Evolutionary conservation across 768 basidiomycete species (phyloP), one percentile per base, ranked within the genome.

Genomic region (Cyathus striatus): DNA sequence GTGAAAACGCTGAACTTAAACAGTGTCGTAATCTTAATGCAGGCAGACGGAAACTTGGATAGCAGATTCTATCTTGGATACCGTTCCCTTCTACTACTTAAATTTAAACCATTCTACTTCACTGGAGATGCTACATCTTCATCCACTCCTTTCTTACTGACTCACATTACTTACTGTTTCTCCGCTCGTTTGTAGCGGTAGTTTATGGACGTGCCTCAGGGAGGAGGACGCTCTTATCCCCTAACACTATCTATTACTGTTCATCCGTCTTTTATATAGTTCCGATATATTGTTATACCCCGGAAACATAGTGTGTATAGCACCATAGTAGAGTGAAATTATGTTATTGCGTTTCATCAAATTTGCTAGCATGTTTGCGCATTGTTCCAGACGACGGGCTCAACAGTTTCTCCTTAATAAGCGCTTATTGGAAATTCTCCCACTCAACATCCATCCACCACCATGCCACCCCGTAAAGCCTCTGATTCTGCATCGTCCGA

Each of bases 381-480:
- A n/a, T n/a, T n/a, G 9, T 30, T n/a, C 27, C 27, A 30, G n/a
- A 9, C 9, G n/a, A 30, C 27, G 27, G 7, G 27, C 27, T n/a
- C n/a, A 30, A 9, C 27, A 30, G 27, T n/a, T n/a, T n/a, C n/a
- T n/a, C n/a, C n/a, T n/a, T n/a, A n/a, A n/a, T 30, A n/a, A 30
- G 27, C 27, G 27, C n/a, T 30, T 7, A n/a, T 30, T 30, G 27
- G 27, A 9, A n/a, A 23, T 37, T 27, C 26, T 30, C 40, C 33
- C 40, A 4, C 23, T 46, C 39, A 7, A 24, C 35, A 24, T 38
- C 39, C 23, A 33, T 33, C 49, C 51, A 40, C 46, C 42, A 57
- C 38, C 40, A 62, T 62, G 60, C 50, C 62, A 45, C 64, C 68
- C 44, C 60, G 64, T 32, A 68, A 70, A 52, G 49, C 53, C 26